Conservation (phyloP, 2,329 filamentous ascomycete species). For the Pestalotiopsis sp. region DNA sequence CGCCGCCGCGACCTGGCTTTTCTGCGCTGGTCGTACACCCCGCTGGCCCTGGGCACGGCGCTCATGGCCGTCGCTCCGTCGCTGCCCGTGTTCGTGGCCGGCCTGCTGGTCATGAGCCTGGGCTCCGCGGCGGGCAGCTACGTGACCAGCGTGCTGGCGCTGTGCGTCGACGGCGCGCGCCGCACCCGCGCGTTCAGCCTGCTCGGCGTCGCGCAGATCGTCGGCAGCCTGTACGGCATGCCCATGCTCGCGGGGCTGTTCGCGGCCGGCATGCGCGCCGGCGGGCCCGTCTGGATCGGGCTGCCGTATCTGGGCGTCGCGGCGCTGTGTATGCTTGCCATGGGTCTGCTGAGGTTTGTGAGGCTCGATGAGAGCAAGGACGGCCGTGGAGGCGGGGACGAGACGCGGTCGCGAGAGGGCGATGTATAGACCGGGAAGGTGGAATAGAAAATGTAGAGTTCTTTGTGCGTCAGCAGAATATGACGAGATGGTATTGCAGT, state of each 20-base stretch:
- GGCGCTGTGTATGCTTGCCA: slow-evolving; percentile 9
- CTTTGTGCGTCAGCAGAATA: too few relatives aligned
- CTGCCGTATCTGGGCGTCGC: slow-evolving; percentile 35
- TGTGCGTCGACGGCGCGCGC: slow-evolving; percentile 30
- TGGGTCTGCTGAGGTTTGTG: not conserved
- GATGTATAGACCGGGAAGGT: not conserved
- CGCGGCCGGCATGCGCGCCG: slow-evolving; percentile 31
- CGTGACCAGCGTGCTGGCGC: slow-evolving; percentile 27
- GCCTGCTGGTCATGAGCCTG: slow-evolving; percentile 31
- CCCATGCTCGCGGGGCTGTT: slow-evolving; percentile 32
- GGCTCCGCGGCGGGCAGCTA: slow-evolving; percentile 30
- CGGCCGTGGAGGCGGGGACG: not conserved
- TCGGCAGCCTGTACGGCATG: slow-evolving; percentile 27
- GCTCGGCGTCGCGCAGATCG: slow-evolving; percentile 25
- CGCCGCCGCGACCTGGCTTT: slow-evolving; percentile 31
- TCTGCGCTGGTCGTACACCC: slow-evolving; percentile 25
- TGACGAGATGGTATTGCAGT: too few relatives aligned
- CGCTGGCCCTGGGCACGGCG: slow-evolving; percentile 25
- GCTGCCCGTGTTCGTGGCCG: slow-evolving; percentile 27
- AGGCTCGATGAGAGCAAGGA: not conserved
- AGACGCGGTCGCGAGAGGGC: not conserved
- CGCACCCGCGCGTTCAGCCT: slow-evolving; percentile 32
- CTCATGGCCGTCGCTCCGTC: slow-evolving; percentile 28
- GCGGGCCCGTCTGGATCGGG: slow-evolving; percentile 29
- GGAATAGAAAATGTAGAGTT: too few relatives aligned